Evolutionary conservation across 2,329 filamentous ascomycete species (phyloP).

Genomic region (Emergomyces pasteurianus): DNA sequence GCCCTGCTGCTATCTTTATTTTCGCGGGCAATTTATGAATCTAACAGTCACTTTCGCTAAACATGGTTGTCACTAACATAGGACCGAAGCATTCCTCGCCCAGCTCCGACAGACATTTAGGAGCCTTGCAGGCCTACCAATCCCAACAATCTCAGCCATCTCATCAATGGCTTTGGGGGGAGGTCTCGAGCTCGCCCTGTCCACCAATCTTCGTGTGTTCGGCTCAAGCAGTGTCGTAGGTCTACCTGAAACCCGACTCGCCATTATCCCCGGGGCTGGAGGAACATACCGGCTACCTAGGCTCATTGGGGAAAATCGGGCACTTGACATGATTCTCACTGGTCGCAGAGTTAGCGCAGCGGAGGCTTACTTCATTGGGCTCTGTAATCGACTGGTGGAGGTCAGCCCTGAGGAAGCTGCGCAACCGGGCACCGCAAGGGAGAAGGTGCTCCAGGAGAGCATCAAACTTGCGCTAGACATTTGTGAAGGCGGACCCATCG

Average conservation of each 20-base stretch:
- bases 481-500: slow-evolving; percentile 78
- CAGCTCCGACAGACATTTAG: slow-evolving; percentile 66
- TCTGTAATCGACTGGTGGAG: slow-evolving; percentile 84
- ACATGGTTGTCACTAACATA: slow-evolving; percentile 25
- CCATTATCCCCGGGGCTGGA: slow-evolving; percentile 88
- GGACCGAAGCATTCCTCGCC: slow-evolving; percentile 66
- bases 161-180: slow-evolving; percentile 80
- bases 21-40: slow-evolving; percentile 1
- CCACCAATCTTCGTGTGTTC: slow-evolving; percentile 81
- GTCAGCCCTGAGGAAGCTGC: slow-evolving; percentile 45
- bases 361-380: slow-evolving; percentile 83
- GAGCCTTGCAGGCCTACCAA: slow-evolving; percentile 59
- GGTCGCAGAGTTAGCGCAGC: slow-evolving; percentile 71
- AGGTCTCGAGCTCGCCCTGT: slow-evolving; percentile 82
- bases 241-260: slow-evolving; percentile 82
- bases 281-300: slow-evolving; percentile 79
- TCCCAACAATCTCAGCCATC: slow-evolving; percentile 84
- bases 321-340: slow-evolving; percentile 82
- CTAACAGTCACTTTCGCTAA: not conserved
- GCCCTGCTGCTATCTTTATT: not conserved
- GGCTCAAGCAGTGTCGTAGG: slow-evolving; percentile 65
- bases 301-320: slow-evolving; percentile 66
- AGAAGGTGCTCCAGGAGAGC: slow-evolving; percentile 60
- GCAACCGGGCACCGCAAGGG: slow-evolving; percentile 48
- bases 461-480: slow-evolving; percentile 72